Base-by-base conservation (phyloP, 352 stramenopile species). In the Phytophthora quininea region DNA sequence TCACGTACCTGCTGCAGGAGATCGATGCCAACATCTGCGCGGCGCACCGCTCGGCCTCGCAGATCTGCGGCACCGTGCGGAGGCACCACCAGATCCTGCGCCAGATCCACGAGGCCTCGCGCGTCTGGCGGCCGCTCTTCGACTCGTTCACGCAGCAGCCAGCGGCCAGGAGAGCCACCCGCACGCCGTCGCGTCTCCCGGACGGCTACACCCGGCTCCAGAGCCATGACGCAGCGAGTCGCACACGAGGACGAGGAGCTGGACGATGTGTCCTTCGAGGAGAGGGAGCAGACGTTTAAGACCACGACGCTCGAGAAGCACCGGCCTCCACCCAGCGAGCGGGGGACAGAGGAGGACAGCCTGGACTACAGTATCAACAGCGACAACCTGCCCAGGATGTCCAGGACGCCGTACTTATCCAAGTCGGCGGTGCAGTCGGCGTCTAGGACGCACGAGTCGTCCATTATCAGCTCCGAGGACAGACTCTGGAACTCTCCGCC, bases 1-100 rank as follows among this genome's bases (percentile, higher is more conserved):
- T 94, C 71, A 94, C 86, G 65, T 92, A 90, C 75, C 62, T 94
- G 61, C 73, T 94, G 61, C 82, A 92, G 73, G 86, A 94, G 77
- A 92, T 94, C 73, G 86, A 94, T 55, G 80, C 81, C 54, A 92
- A 92, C 69, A 88, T 94, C 62, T 91, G 79, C 58, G 84, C 86
- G 35, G 84, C 86, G 40, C 86, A 93, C 42, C 82, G 82, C 33
- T 91, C 84, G 55, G 86, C 86, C 32, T 92, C 86, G 55, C 80
- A 92, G 64, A 92, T 93, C 57, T 91, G 75, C 64, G 66, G 71
- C 24, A 93, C 79, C 0, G 79, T 92, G 46, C 69, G 86, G 15
- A 67, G 83, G 29, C 86, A 93, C 64, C 83, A 93, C 74, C 84
- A 91, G 65, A 88, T 93, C 38, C 62, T 92, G 54, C 68, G 79